Conservation (phyloP, 352 stramenopile species). For the Halophytophthora polymorphica region DNA sequence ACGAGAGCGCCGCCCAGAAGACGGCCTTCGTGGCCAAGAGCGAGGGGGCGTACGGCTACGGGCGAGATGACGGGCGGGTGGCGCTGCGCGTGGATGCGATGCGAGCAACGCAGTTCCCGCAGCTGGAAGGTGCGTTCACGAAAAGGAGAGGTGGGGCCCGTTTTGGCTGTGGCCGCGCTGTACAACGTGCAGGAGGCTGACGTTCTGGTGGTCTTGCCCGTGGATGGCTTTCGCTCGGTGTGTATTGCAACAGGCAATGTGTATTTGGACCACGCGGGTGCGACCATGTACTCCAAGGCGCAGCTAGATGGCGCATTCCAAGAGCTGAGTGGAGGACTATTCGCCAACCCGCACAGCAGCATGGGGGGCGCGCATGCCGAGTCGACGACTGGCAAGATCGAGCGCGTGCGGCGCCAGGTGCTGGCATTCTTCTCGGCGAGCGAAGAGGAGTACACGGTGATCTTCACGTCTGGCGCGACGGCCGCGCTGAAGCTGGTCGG, state of each 20-base stretch:
- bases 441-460: conserved; percentile 69
- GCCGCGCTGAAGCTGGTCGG: conserved; percentile 78
- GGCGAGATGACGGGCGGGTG: not conserved
- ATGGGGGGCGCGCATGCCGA: conserved; percentile 16
- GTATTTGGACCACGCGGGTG: conserved; percentile 85
- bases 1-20: conserved; percentile 14
- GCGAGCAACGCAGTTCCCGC: conserved; percentile 40
- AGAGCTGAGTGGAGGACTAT: conserved; percentile 48
- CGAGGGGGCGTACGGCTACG: conserved; percentile 32
- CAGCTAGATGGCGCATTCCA: conserved; percentile 55
- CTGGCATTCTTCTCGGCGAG: conserved; percentile 64
- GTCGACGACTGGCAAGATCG: conserved; percentile 46
- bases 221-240: not conserved
- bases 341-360: conserved; percentile 69
- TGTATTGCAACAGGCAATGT: conserved; percentile 29
- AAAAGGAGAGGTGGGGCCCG: not conserved
- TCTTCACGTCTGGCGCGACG: conserved; percentile 86
- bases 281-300: conserved; percentile 67
- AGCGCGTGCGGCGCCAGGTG: conserved; percentile 41
- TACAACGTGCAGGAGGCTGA: not conserved
- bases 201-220: not conserved
- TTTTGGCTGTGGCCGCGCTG: not conserved
- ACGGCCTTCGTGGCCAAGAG: conserved; percentile 24
- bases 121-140: conserved; percentile 26
- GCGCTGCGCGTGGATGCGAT: conserved; percentile 38